Evolutionary conservation across 2,329 filamentous ascomycete species (phyloP), one percentile per base, ranked within the genome.

Genomic region (Dothistroma pini): DNA sequence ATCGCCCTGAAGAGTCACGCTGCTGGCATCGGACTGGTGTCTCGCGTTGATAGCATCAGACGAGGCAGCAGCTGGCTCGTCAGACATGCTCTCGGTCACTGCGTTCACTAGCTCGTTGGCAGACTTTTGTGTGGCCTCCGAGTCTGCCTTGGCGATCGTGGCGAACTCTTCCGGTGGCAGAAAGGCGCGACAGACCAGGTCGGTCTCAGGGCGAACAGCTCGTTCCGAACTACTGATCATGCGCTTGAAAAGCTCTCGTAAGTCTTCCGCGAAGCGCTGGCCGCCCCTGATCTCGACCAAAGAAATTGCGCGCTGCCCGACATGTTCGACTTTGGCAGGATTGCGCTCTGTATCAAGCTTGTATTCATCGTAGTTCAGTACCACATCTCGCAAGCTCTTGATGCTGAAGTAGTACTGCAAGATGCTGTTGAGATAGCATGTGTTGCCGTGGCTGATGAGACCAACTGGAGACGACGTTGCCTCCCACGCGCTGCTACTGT

Each of bases 341-440:
- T 86, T 83, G 48, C 87, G 85, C 9, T 83, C 84, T 4, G 90
- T 75, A 2, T 88, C 84, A 71, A 95, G 84, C 66, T 88, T 85
- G 69, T 88, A 84, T 4, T 86, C 76, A 29, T 93, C 86, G 66
- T 90, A 91, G 54, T 91, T 81, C 60, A 96, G 80, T 2, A 97
- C 87, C 66, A 97, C 84, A 5, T 95, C 84, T 54, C 93, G 86
- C 32, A 97, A 81, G 1, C 90, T 87, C 63, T 87, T 88, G 58
- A 97, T 85, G 0, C 93, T 96, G 74, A 96, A 97, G 67, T 97
- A 89, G 72, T 96, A 97, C 70, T 99, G 95, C 10, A 99, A 81
- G 54, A 99, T 84, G 76, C 93, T 97, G 79, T 99, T 99, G 58
- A 99, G 82, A 71, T 99, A 99, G 75, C 95, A 99, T 0, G 96